These are phyloP conservation scores for Pythium volutum DNA, from an alignment of 352 stramenopile genomes.

Conservation along the genomic window DNA sequence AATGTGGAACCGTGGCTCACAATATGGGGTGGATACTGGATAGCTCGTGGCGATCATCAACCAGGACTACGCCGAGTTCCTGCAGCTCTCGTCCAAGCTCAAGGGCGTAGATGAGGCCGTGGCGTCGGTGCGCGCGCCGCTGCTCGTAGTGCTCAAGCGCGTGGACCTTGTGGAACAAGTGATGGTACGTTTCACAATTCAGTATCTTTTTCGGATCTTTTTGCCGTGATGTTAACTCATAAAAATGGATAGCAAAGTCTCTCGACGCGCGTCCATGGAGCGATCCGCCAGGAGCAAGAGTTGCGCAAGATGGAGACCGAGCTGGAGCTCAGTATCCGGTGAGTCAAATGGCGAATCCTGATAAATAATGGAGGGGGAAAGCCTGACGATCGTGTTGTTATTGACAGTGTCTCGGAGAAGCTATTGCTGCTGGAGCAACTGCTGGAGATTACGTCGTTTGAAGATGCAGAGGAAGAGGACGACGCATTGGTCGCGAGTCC, in stretches of 20 bases:
- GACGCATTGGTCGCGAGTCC: not conserved
- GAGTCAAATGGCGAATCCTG: not conserved
- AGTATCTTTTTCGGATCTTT: not conserved
- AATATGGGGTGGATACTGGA: not conserved
- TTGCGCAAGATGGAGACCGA: slow-evolving; percentile 48
- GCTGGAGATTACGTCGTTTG: slow-evolving; percentile 53
- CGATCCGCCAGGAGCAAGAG: slow-evolving; percentile 41
- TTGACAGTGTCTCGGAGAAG: slow-evolving; percentile 63
- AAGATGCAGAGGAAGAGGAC: slow-evolving; percentile 2
- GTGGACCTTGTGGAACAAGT: slow-evolving; percentile 67
- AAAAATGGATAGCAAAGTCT: slow-evolving; percentile 23
- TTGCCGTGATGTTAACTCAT: not conserved
- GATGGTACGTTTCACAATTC: slow-evolving; percentile 33
- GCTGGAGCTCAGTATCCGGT: slow-evolving; percentile 59
- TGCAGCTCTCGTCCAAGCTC: slow-evolving; percentile 85
- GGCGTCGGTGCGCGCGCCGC: slow-evolving; percentile 66
- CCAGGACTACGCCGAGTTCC: slow-evolving; percentile 86
- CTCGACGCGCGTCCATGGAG: slow-evolving; percentile 45
- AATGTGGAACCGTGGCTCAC: not conserved
- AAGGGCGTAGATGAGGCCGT: slow-evolving; percentile 86
- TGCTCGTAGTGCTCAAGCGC: slow-evolving; percentile 73
- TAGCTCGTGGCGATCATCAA: slow-evolving; percentile 88
- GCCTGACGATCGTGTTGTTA: not conserved
- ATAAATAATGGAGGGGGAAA: not conserved
- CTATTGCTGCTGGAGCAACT: slow-evolving; percentile 72